A percentile compares a stretch with the other conserved stretches of the same genome.
Evolutionary conservation across 768 basidiomycete genomes (phyloP).

Genomic region (Macrolepiota dolichaula): DNA sequence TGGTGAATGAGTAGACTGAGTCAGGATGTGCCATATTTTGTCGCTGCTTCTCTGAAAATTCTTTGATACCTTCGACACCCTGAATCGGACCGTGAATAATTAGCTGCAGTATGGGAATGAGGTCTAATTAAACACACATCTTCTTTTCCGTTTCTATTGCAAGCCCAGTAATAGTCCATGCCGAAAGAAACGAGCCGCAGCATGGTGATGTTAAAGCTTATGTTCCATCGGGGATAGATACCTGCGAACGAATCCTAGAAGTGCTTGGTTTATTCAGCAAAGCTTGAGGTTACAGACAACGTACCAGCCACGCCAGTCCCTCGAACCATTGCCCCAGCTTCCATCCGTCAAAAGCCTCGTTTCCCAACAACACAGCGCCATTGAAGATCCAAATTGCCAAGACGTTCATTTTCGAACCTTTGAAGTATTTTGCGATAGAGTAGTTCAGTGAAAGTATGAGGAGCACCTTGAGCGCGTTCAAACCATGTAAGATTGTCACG

Average conservation of each 20-base stretch:
- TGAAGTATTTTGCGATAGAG: slow-evolving; percentile 45
- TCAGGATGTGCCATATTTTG: slow-evolving; percentile 49
- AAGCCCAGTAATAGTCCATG: slow-evolving; percentile 91
- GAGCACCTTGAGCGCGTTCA: slow-evolving; percentile 75
- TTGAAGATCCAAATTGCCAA: slow-evolving; percentile 79
- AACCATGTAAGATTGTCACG: slow-evolving; percentile 76
- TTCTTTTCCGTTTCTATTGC: slow-evolving; percentile 27
- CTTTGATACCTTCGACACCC: slow-evolving; percentile 10
- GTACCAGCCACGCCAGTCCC: slow-evolving; percentile 57
- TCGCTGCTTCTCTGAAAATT: slow-evolving; percentile 58
- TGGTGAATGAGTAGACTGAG: slow-evolving; percentile 57
- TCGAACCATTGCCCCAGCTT: slow-evolving; percentile 54
- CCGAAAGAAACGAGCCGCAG: slow-evolving; percentile 89
- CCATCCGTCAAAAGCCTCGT: slow-evolving; percentile 77
- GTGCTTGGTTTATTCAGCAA: background rate
- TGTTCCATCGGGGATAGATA: slow-evolving; percentile 87
- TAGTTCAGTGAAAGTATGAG: slow-evolving; percentile 72
- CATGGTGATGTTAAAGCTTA: slow-evolving; percentile 96
- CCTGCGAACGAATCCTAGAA: slow-evolving; percentile 67
- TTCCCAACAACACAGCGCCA: slow-evolving; percentile 65
- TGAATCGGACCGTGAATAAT: background rate
- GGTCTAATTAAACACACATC: background rate
- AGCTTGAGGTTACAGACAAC: slow-evolving; percentile 20
- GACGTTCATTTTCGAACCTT: slow-evolving; percentile 43
- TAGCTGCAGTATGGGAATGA: background rate